Evolutionary conservation across 78 protist species (phyloP).

Genomic region (slime mould (Dictyostelium discoideum)): DNA sequence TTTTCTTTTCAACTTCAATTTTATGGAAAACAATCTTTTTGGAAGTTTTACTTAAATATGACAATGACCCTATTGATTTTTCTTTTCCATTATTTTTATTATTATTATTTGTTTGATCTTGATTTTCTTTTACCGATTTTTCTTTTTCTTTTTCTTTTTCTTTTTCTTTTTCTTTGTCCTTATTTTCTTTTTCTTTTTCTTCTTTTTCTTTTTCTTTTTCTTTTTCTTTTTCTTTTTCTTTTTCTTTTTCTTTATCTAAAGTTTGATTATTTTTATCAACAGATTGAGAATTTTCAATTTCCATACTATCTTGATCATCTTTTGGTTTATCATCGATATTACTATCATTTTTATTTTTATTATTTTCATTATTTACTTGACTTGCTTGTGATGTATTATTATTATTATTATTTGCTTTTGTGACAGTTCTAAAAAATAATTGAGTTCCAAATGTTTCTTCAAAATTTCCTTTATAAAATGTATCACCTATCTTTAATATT

Average conservation of each 20-base stretch:
- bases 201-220: not conserved
- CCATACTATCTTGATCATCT: not conserved
- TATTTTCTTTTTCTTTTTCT: not conserved
- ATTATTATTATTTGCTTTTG: not conserved
- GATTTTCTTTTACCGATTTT: not conserved
- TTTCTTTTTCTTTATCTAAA: not conserved
- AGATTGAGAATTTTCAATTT: not conserved
- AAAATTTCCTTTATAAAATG: slow-evolving; percentile 21
- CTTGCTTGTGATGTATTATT: not conserved
- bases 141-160: not conserved
- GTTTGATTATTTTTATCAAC: not conserved
- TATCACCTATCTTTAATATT: slow-evolving; percentile 26
- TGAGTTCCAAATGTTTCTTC: slow-evolving; percentile 16
- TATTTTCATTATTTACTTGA: not conserved
- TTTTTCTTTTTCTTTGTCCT: not conserved
- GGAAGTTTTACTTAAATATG: not conserved
- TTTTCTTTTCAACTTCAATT: slow-evolving; percentile 8
- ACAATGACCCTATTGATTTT: not conserved
- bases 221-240: not conserved
- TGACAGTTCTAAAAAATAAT: slow-evolving; percentile 17
- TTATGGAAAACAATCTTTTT: not conserved
- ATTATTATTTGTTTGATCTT: not conserved
- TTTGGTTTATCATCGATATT: not conserved
- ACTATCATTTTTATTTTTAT: not conserved
- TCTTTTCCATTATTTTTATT: not conserved